Evolutionary conservation across 345 rosid species (phyloP), one percentile per base, ranked within the genome.

Genomic region (Barbarea vulgaris): DNA sequence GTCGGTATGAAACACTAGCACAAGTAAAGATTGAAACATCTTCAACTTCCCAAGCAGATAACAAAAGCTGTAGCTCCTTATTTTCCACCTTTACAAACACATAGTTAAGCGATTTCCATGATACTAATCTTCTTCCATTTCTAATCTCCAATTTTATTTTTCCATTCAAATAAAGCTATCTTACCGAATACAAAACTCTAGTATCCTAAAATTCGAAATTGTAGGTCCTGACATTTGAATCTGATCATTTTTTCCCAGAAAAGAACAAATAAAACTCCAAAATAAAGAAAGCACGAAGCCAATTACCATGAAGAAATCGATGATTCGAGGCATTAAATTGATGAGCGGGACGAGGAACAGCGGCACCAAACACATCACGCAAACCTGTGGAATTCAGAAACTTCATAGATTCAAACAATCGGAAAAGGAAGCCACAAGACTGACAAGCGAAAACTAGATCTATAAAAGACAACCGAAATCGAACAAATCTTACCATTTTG

Each of bases 271-370:
- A 18, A 66, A 44, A 13, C 6, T 28, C 19, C 1, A 18, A 44
- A 62, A 62, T 18, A 0, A 33, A 27, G 51, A 47, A 21, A 11
- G 2, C 7, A 50, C 1, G n/a, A 68, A 57, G 15, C 42, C 25
- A n/a, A 12, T 82, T 79, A 92, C 99, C 96, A 89, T 72, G 67
- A 95, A 48, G 25, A 41, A 83, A 85, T 85, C 27, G 59, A 95
- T 81, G 71, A 95, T 87, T 1, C 88, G 66, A 27, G 98, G 99
- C 73, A 95, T 64, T 42, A 88, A 9, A 69, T 89, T 95, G 83
- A 95, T 80, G 84, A 92, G 83, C n/a, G 99, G 97, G 78, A 95
- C 72, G 48, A 95, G 85, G 87, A 95, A 95, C 79, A 95, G 86
- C 11, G 98, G 99, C 54, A 95, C 81, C 77, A 95, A 81, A 78